A percentile compares a stretch with the other conserved stretches of the same genome.
Conservation (phyloP, 2,329 filamentous ascomycete species). For the Sarocladium kiliense region DNA sequence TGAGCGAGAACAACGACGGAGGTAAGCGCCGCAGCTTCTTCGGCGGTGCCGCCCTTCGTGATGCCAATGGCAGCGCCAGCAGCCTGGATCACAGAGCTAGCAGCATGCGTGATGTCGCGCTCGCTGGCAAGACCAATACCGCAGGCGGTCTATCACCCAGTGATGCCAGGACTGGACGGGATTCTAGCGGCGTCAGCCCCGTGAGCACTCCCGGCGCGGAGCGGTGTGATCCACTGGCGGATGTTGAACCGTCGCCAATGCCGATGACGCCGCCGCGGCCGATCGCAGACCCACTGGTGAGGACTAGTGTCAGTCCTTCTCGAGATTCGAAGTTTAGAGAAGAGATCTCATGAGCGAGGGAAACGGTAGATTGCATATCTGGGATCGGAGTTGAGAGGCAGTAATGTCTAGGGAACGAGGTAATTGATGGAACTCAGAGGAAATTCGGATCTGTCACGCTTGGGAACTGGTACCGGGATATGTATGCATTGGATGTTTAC, state of each 20-base stretch:
- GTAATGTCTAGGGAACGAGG: background rate
- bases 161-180: conserved; percentile 11
- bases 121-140: conserved; percentile 31
- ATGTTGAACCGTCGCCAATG: conserved; percentile 4
- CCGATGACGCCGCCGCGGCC: conserved; percentile 32
- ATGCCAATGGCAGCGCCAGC: conserved; percentile 37
- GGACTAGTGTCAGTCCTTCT: conserved; percentile 45
- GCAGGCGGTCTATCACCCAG: background rate
- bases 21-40: conserved; percentile 39
- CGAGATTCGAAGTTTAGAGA: conserved; percentile 57
- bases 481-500: too few species aligned
- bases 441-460: too few species aligned
- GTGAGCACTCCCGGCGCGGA: conserved; percentile 32
- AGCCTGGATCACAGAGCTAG: conserved; percentile 36
- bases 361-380: background rate
- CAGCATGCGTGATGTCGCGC: conserved; percentile 42
- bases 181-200: conserved; percentile 32
- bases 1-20: conserved; percentile 27
- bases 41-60: conserved; percentile 44
- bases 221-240: conserved; percentile 12
- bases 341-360: conserved; percentile 32
- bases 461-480: too few species aligned
- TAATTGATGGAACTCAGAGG: too few species aligned
- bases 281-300: conserved; percentile 25
- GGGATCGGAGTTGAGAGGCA: background rate